Conservation (phyloP, 2,329 filamentous ascomycete genomes). For the Talaromyces sp. region DNA sequence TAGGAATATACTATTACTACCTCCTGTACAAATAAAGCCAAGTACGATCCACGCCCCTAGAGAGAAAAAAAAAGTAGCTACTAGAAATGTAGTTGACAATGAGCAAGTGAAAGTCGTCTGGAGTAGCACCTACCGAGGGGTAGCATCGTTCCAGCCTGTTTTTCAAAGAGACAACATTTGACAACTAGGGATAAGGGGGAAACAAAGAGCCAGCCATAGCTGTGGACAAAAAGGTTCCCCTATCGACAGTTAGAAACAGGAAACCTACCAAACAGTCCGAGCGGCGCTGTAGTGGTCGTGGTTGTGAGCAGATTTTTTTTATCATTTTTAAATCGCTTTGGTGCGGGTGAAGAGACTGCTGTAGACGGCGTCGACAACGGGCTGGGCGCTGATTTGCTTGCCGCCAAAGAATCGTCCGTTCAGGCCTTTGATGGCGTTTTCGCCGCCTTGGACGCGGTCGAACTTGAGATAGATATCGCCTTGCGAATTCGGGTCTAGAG, state of each 20-base stretch:
- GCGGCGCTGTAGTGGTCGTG: neutral
- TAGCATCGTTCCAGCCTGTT: slow-evolving; percentile 10
- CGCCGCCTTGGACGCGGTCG: slow-evolving; percentile 87
- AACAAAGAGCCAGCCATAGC: neutral
- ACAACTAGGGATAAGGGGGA: neutral
- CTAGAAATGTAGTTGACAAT: neutral
- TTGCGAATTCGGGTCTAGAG: slow-evolving; percentile 85
- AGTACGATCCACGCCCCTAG: slow-evolving; percentile 8
- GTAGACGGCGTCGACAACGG: slow-evolving; percentile 98
- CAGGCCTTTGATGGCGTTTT: slow-evolving; percentile 95
- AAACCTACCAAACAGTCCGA: slow-evolving; percentile 23
- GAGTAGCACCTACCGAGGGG: slow-evolving; percentile 14
- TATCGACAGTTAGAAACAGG: slow-evolving; percentile 17
- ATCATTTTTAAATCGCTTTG: slow-evolving; percentile 61
- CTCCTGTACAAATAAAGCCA: slow-evolving; percentile 9
- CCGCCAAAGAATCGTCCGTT: slow-evolving; percentile 96
- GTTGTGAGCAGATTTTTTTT: slow-evolving; percentile 16
- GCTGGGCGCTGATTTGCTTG: slow-evolving; percentile 85
- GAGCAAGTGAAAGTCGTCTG: neutral
- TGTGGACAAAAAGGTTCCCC: slow-evolving; percentile 15
- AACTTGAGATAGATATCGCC: slow-evolving; percentile 99
- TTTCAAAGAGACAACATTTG: neutral
- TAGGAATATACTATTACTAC: neutral
- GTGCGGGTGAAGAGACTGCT: slow-evolving; percentile 90
- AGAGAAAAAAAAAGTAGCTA: slow-evolving; percentile 2